Percentiles rank a stretch among this genome's conserved stretches.
Evolutionary conservation across 2,329 filamentous ascomycete genomes (phyloP).

Genomic region (Colletotrichum sojae): DNA sequence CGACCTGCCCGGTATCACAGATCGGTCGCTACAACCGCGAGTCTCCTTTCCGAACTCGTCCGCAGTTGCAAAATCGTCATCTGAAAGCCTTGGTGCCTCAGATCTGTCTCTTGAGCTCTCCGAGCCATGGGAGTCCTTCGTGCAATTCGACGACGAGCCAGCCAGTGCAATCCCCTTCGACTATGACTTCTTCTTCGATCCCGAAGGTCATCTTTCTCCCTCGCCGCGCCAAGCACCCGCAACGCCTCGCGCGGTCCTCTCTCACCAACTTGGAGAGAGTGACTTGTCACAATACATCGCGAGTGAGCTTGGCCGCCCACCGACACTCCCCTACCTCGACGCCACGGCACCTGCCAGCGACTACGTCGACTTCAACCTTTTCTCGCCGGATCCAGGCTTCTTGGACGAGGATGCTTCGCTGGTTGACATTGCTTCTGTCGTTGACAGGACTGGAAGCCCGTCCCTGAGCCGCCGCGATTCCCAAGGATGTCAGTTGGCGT

Average conservation of each 20-base stretch:
- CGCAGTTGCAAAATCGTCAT: constrained; percentile 42
- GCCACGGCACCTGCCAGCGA: constrained; percentile 53
- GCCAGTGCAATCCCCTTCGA: constrained; percentile 51
- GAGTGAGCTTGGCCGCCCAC: constrained; percentile 9
- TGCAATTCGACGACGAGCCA: constrained; percentile 59
- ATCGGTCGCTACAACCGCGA: not conserved
- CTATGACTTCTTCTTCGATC: constrained; percentile 63
- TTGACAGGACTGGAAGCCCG: not conserved
- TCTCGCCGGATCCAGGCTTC: constrained; percentile 64
- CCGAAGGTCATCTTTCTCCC: constrained; percentile 59
- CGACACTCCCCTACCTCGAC: constrained; percentile 59
- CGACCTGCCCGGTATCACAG: constrained; percentile 16
- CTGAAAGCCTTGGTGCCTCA: constrained; percentile 40
- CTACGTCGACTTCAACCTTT: constrained; percentile 71
- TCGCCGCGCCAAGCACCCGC: constrained; percentile 48
- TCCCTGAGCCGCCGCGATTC: not conserved
- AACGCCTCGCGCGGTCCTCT: constrained; percentile 50
- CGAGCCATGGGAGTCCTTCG: constrained; percentile 62
- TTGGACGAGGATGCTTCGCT: constrained; percentile 64
- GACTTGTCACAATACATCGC: constrained; percentile 16
- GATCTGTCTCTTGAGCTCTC: constrained; percentile 29
- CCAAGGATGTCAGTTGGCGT: not conserved
- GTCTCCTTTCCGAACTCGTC: constrained; percentile 14
- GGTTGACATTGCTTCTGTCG: constrained; percentile 41
- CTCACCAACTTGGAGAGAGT: constrained; percentile 32